Base-by-base conservation (phyloP, 2,329 filamentous ascomycete species). In the Ophiostoma sp. region DNA sequence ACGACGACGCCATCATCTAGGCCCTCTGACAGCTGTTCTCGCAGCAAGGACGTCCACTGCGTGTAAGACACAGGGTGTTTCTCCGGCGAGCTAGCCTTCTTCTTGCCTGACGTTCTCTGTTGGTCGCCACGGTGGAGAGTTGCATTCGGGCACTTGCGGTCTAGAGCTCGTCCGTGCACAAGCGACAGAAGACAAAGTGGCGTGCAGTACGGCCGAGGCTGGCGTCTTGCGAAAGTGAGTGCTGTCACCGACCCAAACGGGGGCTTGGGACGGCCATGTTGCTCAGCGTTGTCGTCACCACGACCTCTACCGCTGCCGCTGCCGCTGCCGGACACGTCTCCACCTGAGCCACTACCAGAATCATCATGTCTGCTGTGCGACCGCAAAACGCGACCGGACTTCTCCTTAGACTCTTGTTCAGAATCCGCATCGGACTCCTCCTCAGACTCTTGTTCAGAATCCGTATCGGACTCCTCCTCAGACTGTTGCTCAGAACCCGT, bases 131-230 rank as follows among this genome's bases (percentile, higher is more conserved):
- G 55, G 40, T 70, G 69, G 9, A 67, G 58, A 38, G 7, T 14
- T 16, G 63, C 49, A 27, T 71, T 71, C 3, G 69, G 69, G 44
- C 69, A 71, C 12, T 27, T 65, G 3, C 0, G 40, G 52, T 71
- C 68, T 2, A 66, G 66, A 6, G 45, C 5, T n/a, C 65, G 42
- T 14, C 60, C 60, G 3, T 67, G 40, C 14, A 66, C 14, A 9
- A 71, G 68, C 6, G 68, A 66, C n/a, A 69, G 41, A 40, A 71
- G 68, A 36, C 69, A 71, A 9, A 11, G 36, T 1, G 55, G 27
- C 5, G 68, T 69, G 47, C 69, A 69, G 60, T 71, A 71, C 47
- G 40, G 47, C 36, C 52, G 40, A 11, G 2, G 36, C 45, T 47
- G 27, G 27, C 27, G 27, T 66, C 41, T 62, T 14, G 49, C 42